phyloP scores from a whole-genome alignment of 2,329 filamentous ascomycete species.

The Fusarium humuli region DNA sequence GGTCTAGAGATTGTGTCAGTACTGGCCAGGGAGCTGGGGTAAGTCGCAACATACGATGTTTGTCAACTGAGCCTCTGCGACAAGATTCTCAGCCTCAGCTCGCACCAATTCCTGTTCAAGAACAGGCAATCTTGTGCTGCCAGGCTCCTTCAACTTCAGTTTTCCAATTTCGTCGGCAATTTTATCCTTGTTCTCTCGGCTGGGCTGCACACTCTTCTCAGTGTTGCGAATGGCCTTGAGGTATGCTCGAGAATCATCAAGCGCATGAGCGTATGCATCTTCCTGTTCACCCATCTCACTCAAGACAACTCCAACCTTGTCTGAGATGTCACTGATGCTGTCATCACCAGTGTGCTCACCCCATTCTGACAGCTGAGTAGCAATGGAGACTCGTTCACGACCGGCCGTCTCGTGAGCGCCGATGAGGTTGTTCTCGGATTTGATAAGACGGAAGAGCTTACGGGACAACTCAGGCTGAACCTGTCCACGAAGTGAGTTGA shows the following conservation, averaged over 20 bases:
- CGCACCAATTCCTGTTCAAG: conserved; percentile 97
- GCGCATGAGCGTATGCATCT: conserved; percentile 83
- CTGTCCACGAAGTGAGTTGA: conserved; percentile 85
- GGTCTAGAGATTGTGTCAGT: conserved; percentile 68
- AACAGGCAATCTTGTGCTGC: conserved; percentile 81
- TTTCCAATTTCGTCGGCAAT: conserved; percentile 92
- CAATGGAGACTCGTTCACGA: conserved; percentile 85
- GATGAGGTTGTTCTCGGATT: conserved; percentile 91
- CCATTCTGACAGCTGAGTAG: conserved; percentile 94
- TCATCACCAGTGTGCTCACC: conserved; percentile 92
- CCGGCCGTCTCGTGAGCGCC: conserved; percentile 85
- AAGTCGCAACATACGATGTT: conserved; percentile 77
- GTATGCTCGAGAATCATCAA: conserved; percentile 85
- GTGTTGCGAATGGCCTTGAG: conserved; percentile 96
- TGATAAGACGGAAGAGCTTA: conserved; percentile 91
- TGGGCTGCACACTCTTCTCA: conserved; percentile 94
- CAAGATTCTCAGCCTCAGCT: conserved; percentile 94
- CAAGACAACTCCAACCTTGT: conserved; percentile 94
- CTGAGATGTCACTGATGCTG: conserved; percentile 86
- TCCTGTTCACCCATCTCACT: conserved; percentile 96
- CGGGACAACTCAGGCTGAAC: conserved; percentile 90
- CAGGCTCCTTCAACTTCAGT: conserved; percentile 91
- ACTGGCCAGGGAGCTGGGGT: background rate
- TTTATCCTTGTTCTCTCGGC: conserved; percentile 86
- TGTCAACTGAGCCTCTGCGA: conserved; percentile 95